Evolutionary conservation across 768 basidiomycete genomes (phyloP).

Genomic region (Austroboletus eburneus): DNA sequence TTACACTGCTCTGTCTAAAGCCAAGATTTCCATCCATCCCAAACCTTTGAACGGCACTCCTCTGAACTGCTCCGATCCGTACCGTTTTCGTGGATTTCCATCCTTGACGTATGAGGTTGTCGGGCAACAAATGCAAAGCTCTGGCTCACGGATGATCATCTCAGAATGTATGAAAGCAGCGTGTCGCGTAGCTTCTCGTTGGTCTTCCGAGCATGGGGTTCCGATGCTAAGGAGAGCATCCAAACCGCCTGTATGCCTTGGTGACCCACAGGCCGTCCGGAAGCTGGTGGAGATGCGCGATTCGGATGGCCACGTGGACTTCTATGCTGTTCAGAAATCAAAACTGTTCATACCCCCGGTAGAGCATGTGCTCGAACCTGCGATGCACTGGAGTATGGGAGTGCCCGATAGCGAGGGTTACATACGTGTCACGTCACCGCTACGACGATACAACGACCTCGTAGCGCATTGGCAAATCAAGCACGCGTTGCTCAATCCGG

Average conservation of each 20-base stretch:
- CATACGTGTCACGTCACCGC: slow-evolving; percentile 75
- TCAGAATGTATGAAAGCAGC: slow-evolving; percentile 83
- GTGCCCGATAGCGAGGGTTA: slow-evolving; percentile 78
- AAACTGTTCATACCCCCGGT: slow-evolving; percentile 35
- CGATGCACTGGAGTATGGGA: slow-evolving; percentile 65
- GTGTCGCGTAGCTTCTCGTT: slow-evolving; percentile 68
- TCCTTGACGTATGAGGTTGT: slow-evolving; percentile 43
- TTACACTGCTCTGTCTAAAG: slow-evolving; percentile 21
- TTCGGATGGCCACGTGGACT: slow-evolving; percentile 41
- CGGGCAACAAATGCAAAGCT: slow-evolving; percentile 18
- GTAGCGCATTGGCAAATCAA: slow-evolving; percentile 94
- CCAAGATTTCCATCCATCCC: slow-evolving; percentile 25
- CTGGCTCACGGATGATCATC: slow-evolving; percentile 55
- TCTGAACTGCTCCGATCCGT: slow-evolving; percentile 24
- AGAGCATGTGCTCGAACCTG: slow-evolving; percentile 49
- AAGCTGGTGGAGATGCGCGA: slow-evolving; percentile 49
- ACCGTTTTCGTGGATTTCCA: slow-evolving; percentile 48
- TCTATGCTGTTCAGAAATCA: slow-evolving; percentile 30
- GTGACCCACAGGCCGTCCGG: slow-evolving; percentile 34
- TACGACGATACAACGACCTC: slow-evolving; percentile 81
- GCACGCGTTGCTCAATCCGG: slow-evolving; percentile 49
- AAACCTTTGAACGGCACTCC: slow-evolving; percentile 33
- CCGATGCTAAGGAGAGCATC: slow-evolving; percentile 60
- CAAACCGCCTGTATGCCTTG: slow-evolving; percentile 28
- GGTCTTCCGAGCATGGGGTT: slow-evolving; percentile 55